Evolutionary conservation across 2,329 filamentous ascomycete genomes (phyloP).

Genomic region (Fusarium gaditjirri): DNA sequence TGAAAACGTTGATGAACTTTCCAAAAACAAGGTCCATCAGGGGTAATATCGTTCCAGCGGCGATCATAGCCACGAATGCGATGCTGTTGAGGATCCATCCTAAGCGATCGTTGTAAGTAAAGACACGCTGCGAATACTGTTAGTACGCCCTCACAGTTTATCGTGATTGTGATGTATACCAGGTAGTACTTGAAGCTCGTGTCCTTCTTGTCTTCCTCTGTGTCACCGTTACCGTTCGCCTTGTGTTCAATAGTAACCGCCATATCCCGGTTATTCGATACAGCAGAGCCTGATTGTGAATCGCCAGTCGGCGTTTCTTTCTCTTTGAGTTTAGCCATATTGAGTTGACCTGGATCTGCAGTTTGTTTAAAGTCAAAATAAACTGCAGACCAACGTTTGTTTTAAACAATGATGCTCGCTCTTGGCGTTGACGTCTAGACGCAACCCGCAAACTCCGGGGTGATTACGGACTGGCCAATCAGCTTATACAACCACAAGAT

Average conservation of each 20-base stretch:
- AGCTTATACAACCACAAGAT: slow-evolving; percentile 17
- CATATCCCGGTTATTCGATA: slow-evolving; percentile 3
- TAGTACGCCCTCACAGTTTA: neutral
- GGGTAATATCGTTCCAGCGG: slow-evolving; percentile 55
- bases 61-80: slow-evolving; percentile 52
- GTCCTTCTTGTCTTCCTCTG: slow-evolving; percentile 21
- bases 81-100: slow-evolving; percentile 53
- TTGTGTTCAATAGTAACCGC: neutral
- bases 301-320: slow-evolving; percentile 2
- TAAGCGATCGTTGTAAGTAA: slow-evolving; percentile 51
- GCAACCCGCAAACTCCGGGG: slow-evolving; percentile 21
- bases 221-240: neutral
- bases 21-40: slow-evolving; percentile 71
- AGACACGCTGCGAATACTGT: slow-evolving; percentile 47
- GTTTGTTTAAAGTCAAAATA: neutral
- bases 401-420: neutral
- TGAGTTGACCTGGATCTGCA: neutral
- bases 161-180: slow-evolving; percentile 11
- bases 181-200: slow-evolving; percentile 44
- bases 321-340: slow-evolving; percentile 7
- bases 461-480: slow-evolving; percentile 33
- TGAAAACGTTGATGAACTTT: slow-evolving; percentile 64
- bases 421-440: slow-evolving; percentile 19
- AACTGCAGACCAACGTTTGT: neutral
- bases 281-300: neutral